phyloP scores from a whole-genome alignment of 2,329 filamentous ascomycete species.

The Furcasterigmium furcatum region DNA sequence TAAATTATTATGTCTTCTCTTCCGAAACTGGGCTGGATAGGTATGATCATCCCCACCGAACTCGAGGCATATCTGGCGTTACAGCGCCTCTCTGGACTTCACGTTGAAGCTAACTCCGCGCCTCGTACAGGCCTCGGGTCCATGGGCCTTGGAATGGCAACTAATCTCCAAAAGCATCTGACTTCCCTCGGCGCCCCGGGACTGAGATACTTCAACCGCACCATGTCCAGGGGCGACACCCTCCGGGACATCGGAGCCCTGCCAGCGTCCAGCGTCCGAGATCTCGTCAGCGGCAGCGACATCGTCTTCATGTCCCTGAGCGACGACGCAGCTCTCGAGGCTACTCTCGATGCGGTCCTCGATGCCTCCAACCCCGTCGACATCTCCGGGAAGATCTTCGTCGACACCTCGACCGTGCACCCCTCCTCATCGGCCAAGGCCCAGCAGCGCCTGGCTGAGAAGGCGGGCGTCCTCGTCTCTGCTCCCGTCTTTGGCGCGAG shows the following conservation, averaged over 20 bases:
- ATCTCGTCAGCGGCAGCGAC: constrained; percentile 24
- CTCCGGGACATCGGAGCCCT: constrained; percentile 21
- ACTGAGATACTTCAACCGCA: constrained; percentile 42
- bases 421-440: constrained; percentile 33
- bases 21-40: constrained; percentile 10
- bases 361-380: constrained; percentile 11
- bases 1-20: neutral
- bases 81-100: too few species aligned
- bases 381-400: constrained; percentile 34
- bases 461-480: constrained; percentile 34
- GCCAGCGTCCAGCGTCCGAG: constrained; percentile 12
- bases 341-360: constrained; percentile 26
- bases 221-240: constrained; percentile 36
- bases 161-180: constrained; percentile 43
- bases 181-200: constrained; percentile 10
- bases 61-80: too few species aligned
- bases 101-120: neutral
- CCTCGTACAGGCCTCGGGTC: constrained; percentile 38
- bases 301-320: constrained; percentile 38
- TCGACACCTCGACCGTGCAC: constrained; percentile 49
- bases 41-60: neutral
- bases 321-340: constrained; percentile 34
- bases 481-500: constrained; percentile 49
- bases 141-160: constrained; percentile 48
- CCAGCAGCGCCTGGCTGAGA: constrained; percentile 19